Percentiles rank a stretch among this genome's conserved stretches.
Evolutionary conservation across 345 rosid genomes (phyloP).

Genomic region (Eutrema heterophyllum): DNA sequence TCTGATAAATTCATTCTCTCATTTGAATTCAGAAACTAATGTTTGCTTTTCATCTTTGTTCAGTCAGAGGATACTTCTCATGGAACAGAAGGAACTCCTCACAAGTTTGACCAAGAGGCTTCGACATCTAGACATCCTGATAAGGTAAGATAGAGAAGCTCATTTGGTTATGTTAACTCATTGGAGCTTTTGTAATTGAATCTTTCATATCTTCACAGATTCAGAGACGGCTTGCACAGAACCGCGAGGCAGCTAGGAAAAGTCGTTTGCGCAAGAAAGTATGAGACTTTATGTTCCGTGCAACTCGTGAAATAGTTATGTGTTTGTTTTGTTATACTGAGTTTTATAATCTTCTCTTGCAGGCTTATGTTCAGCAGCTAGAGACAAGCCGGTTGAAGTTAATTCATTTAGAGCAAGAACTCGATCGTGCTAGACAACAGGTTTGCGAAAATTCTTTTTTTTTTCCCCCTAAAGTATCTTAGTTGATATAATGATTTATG

Average conservation of each 20-base stretch:
- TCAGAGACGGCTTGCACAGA: conserved; percentile 93
- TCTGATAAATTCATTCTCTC: not conserved
- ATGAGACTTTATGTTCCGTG: not conserved
- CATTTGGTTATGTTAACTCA: not conserved
- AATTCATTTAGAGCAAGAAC: conserved; percentile 83
- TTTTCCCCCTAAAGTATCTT: not conserved
- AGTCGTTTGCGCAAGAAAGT: conserved; percentile 97
- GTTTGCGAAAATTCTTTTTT: conserved; percentile 23
- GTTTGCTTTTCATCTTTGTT: conserved; percentile 21
- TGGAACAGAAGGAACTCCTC: conserved; percentile 49
- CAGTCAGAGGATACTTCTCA: conserved; percentile 88
- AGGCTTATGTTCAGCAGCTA: conserved; percentile 97
- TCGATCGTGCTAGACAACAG: conserved; percentile 75
- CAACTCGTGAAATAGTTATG: not conserved
- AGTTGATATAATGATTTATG: not conserved
- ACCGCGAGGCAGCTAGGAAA: conserved; percentile 98
- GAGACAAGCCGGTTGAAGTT: conserved; percentile 89
- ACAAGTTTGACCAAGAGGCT: conserved; percentile 77
- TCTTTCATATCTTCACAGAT: conserved; percentile 37
- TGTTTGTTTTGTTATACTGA: not conserved
- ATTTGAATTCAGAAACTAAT: conserved; percentile 3
- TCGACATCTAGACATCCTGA: conserved; percentile 63
- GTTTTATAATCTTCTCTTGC: conserved; percentile 16
- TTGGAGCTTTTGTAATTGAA: not conserved
- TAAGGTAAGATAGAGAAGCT: conserved; percentile 41